Evolutionary conservation across 306 rosid genomes (phyloP), one percentile per base, ranked within the genome.

Genomic region (Clitoria ternatea): DNA sequence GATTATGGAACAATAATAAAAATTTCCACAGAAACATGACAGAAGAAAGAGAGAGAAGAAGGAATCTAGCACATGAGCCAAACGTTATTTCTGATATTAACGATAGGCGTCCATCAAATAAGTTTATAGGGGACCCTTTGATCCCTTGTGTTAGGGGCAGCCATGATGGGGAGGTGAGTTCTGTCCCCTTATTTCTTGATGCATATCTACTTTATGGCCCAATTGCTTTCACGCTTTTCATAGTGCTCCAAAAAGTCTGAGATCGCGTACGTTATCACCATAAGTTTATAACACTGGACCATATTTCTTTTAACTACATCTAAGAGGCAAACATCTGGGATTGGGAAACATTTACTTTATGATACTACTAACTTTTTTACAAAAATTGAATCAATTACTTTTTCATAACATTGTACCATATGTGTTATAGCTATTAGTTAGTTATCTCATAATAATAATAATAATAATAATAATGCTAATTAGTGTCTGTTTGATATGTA

Each of bases 221-320:
- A 55, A 44, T 56, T 75, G 24, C 74, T 43, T 75, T 66, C 69
- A 33, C 54, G 10, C 74, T 68, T 77, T 69, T 60, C 63, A 12
- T 76, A 59, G 80, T 76, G 76, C 71, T 69, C 17, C 6, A 69
- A 15, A 76, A 76, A 57, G 70, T 36, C 53, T 59, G 7, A 48
- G 63, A 14, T 20, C 4, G 22, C 49, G 23, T 55, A 12, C 32
- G 24, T 45, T 45, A 61, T 45, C 69, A 32, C 37, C 45, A 26
- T 24, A n/a, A n/a, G n/a, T n/a, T n/a, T n/a, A n/a, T n/a, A 15
- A 50, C 53, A 35, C 6, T 24, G 54, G 63, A 36, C 71, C 72
- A 64, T 57, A 32, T 56, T 29, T 26, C 12, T 11, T 54, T 20
- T 27, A 15, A 7, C 17, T 4, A 32, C n/a, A n/a, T n/a, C n/a